Base-by-base conservation (phyloP, 1,284 basidiomycete species). In the Trichosporon inkin region DNA sequence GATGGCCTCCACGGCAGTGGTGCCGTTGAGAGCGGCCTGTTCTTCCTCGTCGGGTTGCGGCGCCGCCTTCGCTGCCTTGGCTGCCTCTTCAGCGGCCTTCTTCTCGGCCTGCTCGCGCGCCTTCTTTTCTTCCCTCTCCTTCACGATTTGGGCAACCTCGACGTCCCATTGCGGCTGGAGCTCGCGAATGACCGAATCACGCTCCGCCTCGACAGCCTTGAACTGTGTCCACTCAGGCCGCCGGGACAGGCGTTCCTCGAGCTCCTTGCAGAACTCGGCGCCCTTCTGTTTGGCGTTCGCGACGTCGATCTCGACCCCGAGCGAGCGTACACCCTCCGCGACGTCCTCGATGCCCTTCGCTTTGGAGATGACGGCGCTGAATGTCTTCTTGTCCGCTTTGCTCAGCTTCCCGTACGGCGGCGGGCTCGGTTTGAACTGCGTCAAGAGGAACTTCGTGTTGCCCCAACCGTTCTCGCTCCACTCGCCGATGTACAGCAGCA, bases 361-460 rank as follows among this genome's bases (percentile, higher is more conserved):
- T 60, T 82, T 80, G 39, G 83, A 76, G 41, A 92, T 76, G 0
- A 74, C 71, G 32, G 85, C 81, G 56, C 84, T 83, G 56, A 88
- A 73, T 0, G 78, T 78, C 62, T 84, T 86, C 11, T 84, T 82
- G 53, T 87, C 84, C 1, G 80, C 74, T 70, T 87, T 89, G 34
- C 80, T 82, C 53, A 84, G 74, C 19, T 74, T 75, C 0, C 83
- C 80, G 59, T 86, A 84, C 4, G 81, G 72, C 5, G 83, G 51
- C 0, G 74, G 67, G 0, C 74, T 77, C 6, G 80, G 76, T 67
- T 87, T 87, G 82, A 92, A 91, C 73, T 91, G 88, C 16, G 81
- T 83, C 32, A 92, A 79, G 70, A 93, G 91, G 80, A 94, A 97
- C 74, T 97, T 98, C n/a, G 91, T 93, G 65, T 90, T 86, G 10